Evolutionary conservation across 495 filamentous ascomycete species (phyloP).

Genomic region (Pseudotulostoma volvatum): DNA sequence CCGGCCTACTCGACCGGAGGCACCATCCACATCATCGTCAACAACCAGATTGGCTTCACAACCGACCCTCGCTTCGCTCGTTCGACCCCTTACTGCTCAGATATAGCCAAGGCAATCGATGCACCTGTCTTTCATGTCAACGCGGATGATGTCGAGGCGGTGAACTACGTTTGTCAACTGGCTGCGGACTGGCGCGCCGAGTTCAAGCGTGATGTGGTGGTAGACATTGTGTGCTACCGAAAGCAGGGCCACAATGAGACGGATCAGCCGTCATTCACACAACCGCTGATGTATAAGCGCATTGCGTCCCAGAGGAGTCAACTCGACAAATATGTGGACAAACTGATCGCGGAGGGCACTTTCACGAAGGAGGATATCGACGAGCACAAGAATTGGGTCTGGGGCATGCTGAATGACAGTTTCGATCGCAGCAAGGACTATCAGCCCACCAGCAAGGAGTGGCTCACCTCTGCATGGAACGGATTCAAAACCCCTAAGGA

Average conservation of each 20-base stretch:
- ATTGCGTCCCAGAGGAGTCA: slow-evolving; percentile 65
- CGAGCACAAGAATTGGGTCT: slow-evolving; percentile 99
- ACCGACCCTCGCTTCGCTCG: slow-evolving; percentile 96
- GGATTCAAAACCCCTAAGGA: slow-evolving; percentile 98
- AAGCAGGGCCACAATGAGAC: slow-evolving; percentile 99
- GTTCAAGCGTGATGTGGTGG: slow-evolving; percentile 93
- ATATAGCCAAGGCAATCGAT: slow-evolving; percentile 97
- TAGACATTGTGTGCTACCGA: slow-evolving; percentile 96
- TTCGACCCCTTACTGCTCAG: slow-evolving; percentile 96
- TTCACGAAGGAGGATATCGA: slow-evolving; percentile 97
- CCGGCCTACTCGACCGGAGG: slow-evolving; percentile 94
- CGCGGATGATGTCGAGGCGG: slow-evolving; percentile 90
- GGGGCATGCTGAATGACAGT: slow-evolving; percentile 95
- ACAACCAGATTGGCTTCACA: slow-evolving; percentile 99
- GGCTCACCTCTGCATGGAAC: slow-evolving; percentile 97
- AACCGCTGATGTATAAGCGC: slow-evolving; percentile 97
- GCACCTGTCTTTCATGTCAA: slow-evolving; percentile 99
- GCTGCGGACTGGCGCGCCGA: slow-evolving; percentile 94
- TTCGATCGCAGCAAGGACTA: slow-evolving; percentile 96
- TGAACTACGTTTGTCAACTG: slow-evolving; percentile 95
- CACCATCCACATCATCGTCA: slow-evolving; percentile 92
- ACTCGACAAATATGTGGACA: slow-evolving; percentile 74
- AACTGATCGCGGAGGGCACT: slow-evolving; percentile 74
- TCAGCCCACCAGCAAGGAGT: slow-evolving; percentile 89
- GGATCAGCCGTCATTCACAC: slow-evolving; percentile 98